A percentile compares a stretch with the other conserved stretches of the same genome.
phyloP scores from a whole-genome alignment of 1,139 yeast species.

The Geotrichum siamense region DNA sequence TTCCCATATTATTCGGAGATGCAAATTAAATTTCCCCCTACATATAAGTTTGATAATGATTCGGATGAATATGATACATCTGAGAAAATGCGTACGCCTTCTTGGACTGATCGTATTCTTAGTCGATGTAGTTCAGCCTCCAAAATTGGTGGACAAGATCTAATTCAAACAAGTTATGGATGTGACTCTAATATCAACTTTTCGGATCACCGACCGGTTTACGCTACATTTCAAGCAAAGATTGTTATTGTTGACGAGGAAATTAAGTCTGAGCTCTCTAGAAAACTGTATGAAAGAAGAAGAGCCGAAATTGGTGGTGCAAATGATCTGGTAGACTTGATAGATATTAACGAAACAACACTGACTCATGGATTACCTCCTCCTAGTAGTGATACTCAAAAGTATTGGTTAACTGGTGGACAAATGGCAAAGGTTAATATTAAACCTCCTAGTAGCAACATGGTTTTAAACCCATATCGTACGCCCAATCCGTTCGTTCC shows the following conservation, averaged over 20 bases:
- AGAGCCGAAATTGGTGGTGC: slow-evolving; percentile 37
- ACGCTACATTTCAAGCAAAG: slow-evolving; percentile 61
- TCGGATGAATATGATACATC: slow-evolving; percentile 78
- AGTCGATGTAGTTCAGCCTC: slow-evolving; percentile 30
- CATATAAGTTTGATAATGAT: slow-evolving; percentile 90
- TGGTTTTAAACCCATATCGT: slow-evolving; percentile 54
- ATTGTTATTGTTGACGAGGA: slow-evolving; percentile 65
- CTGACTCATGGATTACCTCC: slow-evolving; percentile 56
- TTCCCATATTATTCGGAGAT: slow-evolving; percentile 82
- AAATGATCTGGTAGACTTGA: slow-evolving; percentile 30
- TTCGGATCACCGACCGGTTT: slow-evolving; percentile 93
- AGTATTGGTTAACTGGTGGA: slow-evolving; percentile 92
- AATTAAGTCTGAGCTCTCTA: slow-evolving; percentile 50
- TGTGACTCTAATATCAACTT: slow-evolving; percentile 56
- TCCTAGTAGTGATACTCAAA: slow-evolving; percentile 71
- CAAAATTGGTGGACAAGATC: slow-evolving; percentile 32
- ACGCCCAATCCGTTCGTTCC: slow-evolving; percentile 63
- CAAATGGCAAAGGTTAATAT: slow-evolving; percentile 59
- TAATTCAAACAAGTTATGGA: slow-evolving; percentile 61
- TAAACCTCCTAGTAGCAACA: slow-evolving; percentile 36
- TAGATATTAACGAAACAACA: slow-evolving; percentile 33
- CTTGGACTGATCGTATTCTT: slow-evolving; percentile 89
- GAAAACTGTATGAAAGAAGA: slow-evolving; percentile 47
- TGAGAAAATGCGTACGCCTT: slow-evolving; percentile 87
- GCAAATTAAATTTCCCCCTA: slow-evolving; percentile 73